Conservation (phyloP, 2,329 filamentous ascomycete species). For the Fonsecaea pedrosoi region DNA sequence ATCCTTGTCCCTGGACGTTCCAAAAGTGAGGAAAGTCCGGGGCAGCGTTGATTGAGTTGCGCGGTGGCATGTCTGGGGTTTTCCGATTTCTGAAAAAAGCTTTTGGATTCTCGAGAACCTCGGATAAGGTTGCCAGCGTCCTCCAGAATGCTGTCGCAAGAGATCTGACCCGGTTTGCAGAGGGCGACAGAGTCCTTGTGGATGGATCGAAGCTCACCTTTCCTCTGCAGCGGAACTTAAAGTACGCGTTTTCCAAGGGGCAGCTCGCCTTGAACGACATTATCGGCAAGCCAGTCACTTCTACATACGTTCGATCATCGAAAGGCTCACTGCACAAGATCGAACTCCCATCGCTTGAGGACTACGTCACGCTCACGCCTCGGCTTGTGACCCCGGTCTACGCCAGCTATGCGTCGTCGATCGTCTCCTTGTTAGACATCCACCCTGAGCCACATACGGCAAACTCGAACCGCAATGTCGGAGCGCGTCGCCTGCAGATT, state of each 20-base stretch:
- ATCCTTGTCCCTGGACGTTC: background rate
- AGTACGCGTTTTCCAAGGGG: constrained; percentile 43
- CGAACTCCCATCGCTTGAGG: constrained; percentile 66
- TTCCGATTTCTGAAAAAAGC: constrained; percentile 21
- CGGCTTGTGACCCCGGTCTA: constrained; percentile 82
- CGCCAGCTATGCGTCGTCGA: constrained; percentile 74
- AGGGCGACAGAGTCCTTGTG: constrained; percentile 54
- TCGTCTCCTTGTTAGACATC: constrained; percentile 77
- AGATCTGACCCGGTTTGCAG: constrained; percentile 36
- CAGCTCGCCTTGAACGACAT: constrained; percentile 60
- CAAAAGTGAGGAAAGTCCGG: background rate
- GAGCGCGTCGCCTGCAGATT: constrained; percentile 67
- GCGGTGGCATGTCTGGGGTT: constrained; percentile 30
- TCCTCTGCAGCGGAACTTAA: constrained; percentile 48
- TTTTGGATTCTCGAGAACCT: constrained; percentile 25
- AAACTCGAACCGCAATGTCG: constrained; percentile 13
- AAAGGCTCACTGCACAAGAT: constrained; percentile 31
- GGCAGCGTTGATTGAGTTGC: background rate
- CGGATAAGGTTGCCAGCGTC: background rate
- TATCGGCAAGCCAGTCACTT: constrained; percentile 61
- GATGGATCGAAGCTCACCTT: constrained; percentile 51
- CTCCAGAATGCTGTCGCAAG: constrained; percentile 9
- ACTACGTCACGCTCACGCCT: constrained; percentile 72
- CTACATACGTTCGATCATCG: constrained; percentile 25
- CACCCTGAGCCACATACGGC: constrained; percentile 58